Evolutionary conservation across 2,329 filamentous ascomycete genomes (phyloP).

Genomic region (Didymella pinodella): DNA sequence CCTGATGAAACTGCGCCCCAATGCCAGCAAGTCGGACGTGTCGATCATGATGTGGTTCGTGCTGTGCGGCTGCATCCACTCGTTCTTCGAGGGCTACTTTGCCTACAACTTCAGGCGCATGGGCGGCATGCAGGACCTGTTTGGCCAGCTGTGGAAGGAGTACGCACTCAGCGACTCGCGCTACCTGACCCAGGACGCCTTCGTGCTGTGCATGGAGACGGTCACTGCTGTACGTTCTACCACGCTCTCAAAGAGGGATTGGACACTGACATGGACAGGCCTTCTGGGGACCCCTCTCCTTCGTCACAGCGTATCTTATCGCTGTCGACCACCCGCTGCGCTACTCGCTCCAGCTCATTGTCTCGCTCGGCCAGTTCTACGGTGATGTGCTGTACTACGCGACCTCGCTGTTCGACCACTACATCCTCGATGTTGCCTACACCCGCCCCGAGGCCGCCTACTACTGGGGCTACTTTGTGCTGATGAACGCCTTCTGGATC

Average conservation of each 20-base stretch:
- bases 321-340: constrained; percentile 63
- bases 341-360: constrained; percentile 66
- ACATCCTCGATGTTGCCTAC: constrained; percentile 62
- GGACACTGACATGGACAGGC: constrained; percentile 48
- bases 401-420: constrained; percentile 68
- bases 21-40: constrained; percentile 63
- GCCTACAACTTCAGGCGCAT: constrained; percentile 72
- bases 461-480: constrained; percentile 71
- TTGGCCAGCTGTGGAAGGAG: constrained; percentile 92
- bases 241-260: neutral
- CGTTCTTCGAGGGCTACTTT: constrained; percentile 88
- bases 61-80: constrained; percentile 76
- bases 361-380: constrained; percentile 70
- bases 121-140: constrained; percentile 72
- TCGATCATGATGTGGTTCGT: constrained; percentile 76
- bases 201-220: constrained; percentile 87
- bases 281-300: constrained; percentile 69
- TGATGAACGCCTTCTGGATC: constrained; percentile 74
- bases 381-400: constrained; percentile 71
- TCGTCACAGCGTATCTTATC: constrained; percentile 64
- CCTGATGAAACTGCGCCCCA: constrained; percentile 62
- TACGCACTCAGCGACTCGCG: constrained; percentile 87
- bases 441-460: constrained; percentile 69
- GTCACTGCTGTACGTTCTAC: constrained; percentile 72
- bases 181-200: constrained; percentile 78